A percentile compares a stretch with the other conserved stretches of the same genome.
phyloP scores from a whole-genome alignment of 208 protist species.

The Trypanosoma cruzi region DNA sequence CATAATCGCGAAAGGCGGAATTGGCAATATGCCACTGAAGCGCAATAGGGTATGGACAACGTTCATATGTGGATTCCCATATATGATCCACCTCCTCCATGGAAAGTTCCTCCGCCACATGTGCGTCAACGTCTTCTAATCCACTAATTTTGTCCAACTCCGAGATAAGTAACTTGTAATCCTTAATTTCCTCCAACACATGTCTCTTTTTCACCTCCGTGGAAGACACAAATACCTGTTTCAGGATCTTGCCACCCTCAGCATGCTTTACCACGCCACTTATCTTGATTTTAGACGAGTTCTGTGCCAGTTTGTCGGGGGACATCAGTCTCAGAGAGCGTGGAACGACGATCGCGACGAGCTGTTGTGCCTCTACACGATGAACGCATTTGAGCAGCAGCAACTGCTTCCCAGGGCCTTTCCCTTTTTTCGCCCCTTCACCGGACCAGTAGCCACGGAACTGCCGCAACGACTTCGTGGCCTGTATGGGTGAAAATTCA shows the following conservation, averaged over 20 bases:
- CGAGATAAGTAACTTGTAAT: conserved; percentile 51
- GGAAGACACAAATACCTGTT: conserved; percentile 59
- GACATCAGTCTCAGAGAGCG: conserved; percentile 46
- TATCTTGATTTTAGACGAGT: conserved; percentile 83
- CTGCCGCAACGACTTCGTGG: conserved; percentile 26
- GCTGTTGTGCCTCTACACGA: conserved; percentile 49
- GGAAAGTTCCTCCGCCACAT: conserved; percentile 63
- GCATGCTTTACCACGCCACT: conserved; percentile 52
- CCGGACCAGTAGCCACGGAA: conserved; percentile 85
- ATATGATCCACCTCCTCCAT: conserved; percentile 78
- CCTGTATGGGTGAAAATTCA: conserved; percentile 22
- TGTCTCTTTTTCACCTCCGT: conserved; percentile 64
- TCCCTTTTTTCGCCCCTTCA: conserved; percentile 49
- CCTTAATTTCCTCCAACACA: conserved; percentile 77
- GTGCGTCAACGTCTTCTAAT: conserved; percentile 43
- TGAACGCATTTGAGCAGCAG: conserved; percentile 64
- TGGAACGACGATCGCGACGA: conserved; percentile 59
- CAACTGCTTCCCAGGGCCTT: conserved; percentile 64
- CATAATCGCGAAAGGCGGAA: conserved; percentile 58
- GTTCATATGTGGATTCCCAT: conserved; percentile 54
- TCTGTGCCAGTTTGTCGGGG: conserved; percentile 72
- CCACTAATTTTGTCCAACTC: conserved; percentile 32
- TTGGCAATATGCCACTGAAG: conserved; percentile 62
- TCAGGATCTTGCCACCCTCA: conserved; percentile 52
- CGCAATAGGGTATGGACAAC: conserved; percentile 41